These are phyloP conservation scores for Mrakia gelida DNA, from an alignment of 768 basidiomycete genomes.

Conservation along the genomic window DNA sequence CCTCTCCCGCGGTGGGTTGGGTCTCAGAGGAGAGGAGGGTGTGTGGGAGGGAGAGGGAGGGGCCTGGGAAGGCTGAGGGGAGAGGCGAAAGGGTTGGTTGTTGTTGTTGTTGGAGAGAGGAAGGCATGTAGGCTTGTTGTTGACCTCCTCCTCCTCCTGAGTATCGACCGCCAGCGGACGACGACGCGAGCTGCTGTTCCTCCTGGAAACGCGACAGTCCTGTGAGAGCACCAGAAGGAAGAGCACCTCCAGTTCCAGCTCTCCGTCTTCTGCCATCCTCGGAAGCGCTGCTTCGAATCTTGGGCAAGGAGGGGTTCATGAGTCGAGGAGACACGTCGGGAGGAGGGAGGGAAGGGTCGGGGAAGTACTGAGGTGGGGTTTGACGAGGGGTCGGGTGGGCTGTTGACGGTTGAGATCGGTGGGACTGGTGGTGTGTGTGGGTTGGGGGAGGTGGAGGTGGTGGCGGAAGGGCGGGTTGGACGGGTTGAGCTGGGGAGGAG, in stretches of 20 bases:
- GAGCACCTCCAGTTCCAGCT: neutral
- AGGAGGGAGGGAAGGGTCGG: conserved; percentile 16
- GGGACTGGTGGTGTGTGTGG: no score
- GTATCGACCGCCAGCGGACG: neutral
- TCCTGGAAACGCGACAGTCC: neutral
- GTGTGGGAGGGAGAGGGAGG: neutral
- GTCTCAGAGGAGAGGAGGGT: neutral
- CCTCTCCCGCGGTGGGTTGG: neutral
- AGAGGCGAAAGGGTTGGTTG: neutral
- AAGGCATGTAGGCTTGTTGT: neutral
- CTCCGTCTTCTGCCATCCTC: neutral
- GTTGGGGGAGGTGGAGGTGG: neutral
- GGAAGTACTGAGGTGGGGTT: neutral
- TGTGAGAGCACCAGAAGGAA: neutral
- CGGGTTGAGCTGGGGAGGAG: neutral
- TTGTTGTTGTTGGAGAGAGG: neutral
- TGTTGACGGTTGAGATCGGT: neutral
- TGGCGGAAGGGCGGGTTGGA: neutral
- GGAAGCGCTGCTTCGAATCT: neutral
- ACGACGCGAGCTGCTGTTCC: neutral
- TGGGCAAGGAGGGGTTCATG: conserved; percentile 15
- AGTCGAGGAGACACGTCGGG: conserved; percentile 12
- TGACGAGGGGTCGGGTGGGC: neutral
- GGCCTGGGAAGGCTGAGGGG: neutral
- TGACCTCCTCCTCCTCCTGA: neutral